Conservation (phyloP, 257 asterid species). For the Solanum sparsipilum region DNA sequence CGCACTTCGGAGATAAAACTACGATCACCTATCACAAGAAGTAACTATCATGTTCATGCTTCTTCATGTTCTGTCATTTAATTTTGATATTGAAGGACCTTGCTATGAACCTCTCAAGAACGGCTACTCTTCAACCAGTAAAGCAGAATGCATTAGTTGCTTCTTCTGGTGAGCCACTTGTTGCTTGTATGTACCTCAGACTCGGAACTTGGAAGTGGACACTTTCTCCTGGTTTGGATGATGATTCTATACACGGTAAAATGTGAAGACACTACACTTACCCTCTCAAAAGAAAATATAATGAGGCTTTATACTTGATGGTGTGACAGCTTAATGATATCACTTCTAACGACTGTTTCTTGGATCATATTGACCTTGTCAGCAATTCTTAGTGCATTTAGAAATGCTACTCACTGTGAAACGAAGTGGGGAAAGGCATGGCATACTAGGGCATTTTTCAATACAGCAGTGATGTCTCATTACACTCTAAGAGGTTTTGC, state of each 20-base stretch:
- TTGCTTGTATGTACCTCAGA: constrained; percentile 76
- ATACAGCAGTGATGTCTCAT: constrained; percentile 97
- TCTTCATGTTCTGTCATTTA: neutral
- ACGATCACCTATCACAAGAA: neutral
- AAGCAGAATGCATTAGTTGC: constrained; percentile 42
- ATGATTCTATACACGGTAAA: constrained; percentile 73
- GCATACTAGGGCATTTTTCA: constrained; percentile 97
- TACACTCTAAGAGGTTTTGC: constrained; percentile 67
- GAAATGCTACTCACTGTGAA: constrained; percentile 68
- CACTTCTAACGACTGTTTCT: neutral
- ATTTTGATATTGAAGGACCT: constrained; percentile 52
- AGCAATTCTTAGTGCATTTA: constrained; percentile 83
- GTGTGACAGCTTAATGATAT: constrained; percentile 1
- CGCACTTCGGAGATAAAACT: constrained; percentile 2
- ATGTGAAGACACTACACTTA: neutral
- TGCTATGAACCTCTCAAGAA: constrained; percentile 75
- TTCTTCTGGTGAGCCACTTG: constrained; percentile 56
- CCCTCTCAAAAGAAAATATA: neutral
- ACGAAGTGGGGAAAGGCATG: constrained; percentile 91
- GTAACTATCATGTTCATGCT: neutral
- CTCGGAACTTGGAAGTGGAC: constrained; percentile 94
- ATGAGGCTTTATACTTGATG: neutral
- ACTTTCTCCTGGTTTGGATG: constrained; percentile 83
- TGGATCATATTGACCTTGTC: constrained; percentile 2
- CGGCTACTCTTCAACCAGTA: constrained; percentile 49